Base-by-base conservation (phyloP, 495 filamentous ascomycete species). In the Glarea lozoyensis region DNA sequence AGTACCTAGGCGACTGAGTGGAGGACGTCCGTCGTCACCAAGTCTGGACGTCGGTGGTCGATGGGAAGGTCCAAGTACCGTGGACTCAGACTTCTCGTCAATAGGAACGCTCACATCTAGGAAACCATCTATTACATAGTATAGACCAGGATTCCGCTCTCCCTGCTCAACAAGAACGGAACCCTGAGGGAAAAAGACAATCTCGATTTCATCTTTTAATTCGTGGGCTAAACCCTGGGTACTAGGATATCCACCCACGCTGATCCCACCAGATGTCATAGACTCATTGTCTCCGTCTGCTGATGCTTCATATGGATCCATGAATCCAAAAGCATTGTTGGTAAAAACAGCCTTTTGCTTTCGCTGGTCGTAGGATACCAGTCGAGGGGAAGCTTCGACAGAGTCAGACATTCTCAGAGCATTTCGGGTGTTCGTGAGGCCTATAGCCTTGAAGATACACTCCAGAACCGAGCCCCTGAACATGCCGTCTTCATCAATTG, bases 51-150 rank as follows among this genome's bases (percentile, higher is more conserved):
- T 48, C 7, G 63, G 47, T 34, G 59, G 42, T n/a, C 59, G 43
- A 30, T 50, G 44, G 0, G 48, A 43, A 42, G 40, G 59, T 48
- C 45, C 57, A 16, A 58, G 23, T n/a, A 55, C 50, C 9, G 43
- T 45, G 10, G 48, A 27, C 7, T 48, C 70, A 60, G 27, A 53
- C 12, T 55, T 45, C 15, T 57, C 55, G 15, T 61, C 61, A 0
- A 56, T 40, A 1, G 85, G 79, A 27, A 88, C 76, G 42, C 87
- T 87, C 15, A 95, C 88, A 59, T 98, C 93, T 18, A 98, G 65
- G 48, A 98, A 98, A 2, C 92, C 92, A 60, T 98, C 92, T 40
- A 98, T 84, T 10, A 98, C 92, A 60, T 97, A 98, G 64, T 98
- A 98, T 9, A 98, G 68, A 1, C 92, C 92, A 0, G 93, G 93